Percentiles rank a stretch among this genome's conserved stretches.
Conservation (phyloP, 177 flowering plant species). For the Telopea speciosissima region DNA sequence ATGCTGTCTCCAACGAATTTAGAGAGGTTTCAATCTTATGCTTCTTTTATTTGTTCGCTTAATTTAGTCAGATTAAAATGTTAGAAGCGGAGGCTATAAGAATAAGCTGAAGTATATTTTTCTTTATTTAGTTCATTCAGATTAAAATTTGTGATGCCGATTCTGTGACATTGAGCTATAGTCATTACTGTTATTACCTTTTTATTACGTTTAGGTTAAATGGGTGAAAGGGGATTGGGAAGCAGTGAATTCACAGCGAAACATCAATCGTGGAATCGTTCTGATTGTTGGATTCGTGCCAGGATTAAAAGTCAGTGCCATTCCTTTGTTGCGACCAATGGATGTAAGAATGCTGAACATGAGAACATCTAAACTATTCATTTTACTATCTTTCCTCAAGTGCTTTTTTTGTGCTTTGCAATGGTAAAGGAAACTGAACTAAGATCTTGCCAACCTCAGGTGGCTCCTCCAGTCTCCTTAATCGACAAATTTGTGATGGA, state of each 20-base stretch:
- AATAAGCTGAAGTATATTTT: too few species aligned
- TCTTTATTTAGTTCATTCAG: too few species aligned
- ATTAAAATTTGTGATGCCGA: too few species aligned
- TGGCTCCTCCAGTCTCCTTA: constrained; percentile 5
- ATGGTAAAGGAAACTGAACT: constrained; percentile 7
- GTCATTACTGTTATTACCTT: too few species aligned
- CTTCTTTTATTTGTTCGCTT: neutral
- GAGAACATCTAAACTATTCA: neutral
- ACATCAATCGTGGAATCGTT: constrained; percentile 28
- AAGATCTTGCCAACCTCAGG: constrained; percentile 23
- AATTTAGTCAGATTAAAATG: neutral
- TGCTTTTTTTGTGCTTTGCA: neutral
- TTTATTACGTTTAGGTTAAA: constrained; percentile 24
- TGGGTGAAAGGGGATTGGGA: constrained; percentile 17
- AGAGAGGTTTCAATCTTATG: constrained; percentile 36
- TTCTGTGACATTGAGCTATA: too few species aligned
- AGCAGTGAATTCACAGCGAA: constrained; percentile 6
- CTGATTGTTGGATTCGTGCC: constrained; percentile 62
- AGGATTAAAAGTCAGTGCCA: constrained; percentile 48
- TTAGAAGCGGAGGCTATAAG: neutral
- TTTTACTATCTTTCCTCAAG: neutral
- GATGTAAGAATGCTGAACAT: constrained; percentile 28
- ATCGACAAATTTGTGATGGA: constrained; percentile 49
- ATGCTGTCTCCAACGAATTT: constrained; percentile 40
- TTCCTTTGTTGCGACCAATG: constrained; percentile 28